Conservation (phyloP, 2,329 filamentous ascomycete species). For the Trichoderma hamatum region DNA sequence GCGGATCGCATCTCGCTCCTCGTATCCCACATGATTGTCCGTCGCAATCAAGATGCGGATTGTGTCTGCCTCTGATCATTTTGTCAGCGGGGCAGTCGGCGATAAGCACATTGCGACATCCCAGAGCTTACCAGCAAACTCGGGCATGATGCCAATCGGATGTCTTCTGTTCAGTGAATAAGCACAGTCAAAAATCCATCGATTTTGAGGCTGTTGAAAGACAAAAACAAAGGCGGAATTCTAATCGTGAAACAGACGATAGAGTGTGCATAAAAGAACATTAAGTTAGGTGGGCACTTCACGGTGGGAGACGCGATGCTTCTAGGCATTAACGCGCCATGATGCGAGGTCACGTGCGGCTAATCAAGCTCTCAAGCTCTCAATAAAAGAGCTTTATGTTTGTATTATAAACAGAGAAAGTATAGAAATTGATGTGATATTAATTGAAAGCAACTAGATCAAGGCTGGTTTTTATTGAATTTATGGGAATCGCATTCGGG, state of each 20-base stretch:
- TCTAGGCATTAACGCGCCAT: conserved; percentile 32
- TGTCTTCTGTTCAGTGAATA: neutral
- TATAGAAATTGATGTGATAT: neutral
- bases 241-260: neutral
- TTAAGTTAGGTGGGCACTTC: neutral
- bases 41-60: conserved; percentile 94
- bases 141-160: conserved; percentile 34
- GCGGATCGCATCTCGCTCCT: conserved; percentile 90
- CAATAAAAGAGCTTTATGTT: neutral
- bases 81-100: conserved; percentile 23
- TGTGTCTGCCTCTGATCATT: conserved; percentile 66
- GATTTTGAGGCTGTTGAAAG: neutral
- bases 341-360: conserved; percentile 39
- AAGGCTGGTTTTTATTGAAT: neutral
- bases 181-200: neutral
- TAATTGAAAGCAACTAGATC: neutral
- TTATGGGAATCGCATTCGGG: neutral
- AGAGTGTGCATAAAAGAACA: neutral
- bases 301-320: conserved; percentile 27
- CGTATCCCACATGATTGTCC: conserved; percentile 97
- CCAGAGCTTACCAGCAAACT: conserved; percentile 36
- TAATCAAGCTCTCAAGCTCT: neutral
- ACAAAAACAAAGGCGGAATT: neutral
- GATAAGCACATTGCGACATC: neutral
- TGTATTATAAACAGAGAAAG: neutral